Evolutionary conservation across 352 stramenopile species (phyloP).

Genomic region (Detonula confervacea): DNA sequence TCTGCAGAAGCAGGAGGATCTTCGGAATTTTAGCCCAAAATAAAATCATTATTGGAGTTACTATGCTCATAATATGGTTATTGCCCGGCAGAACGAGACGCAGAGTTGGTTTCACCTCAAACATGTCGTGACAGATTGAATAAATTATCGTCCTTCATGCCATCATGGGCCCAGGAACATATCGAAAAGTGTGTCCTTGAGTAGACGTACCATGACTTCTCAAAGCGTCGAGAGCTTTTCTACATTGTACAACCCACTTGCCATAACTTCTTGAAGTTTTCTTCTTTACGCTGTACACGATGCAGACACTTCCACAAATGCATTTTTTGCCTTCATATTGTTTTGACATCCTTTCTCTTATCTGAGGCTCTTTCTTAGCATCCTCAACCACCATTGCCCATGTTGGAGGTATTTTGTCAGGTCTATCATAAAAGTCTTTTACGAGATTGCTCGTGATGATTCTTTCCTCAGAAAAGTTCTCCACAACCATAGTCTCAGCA

Average conservation of each 20-base stretch:
- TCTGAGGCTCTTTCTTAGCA: constrained; percentile 20
- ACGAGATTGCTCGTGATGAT: constrained; percentile 42
- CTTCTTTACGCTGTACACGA: constrained; percentile 21
- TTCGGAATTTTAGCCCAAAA: no score
- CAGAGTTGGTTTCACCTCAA: no score
- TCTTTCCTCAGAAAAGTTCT: constrained; percentile 26
- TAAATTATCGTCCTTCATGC: no score
- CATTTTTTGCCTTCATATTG: neutral
- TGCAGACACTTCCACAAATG: constrained; percentile 7
- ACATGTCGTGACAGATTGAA: no score
- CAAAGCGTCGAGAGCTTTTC: neutral
- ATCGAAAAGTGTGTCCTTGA: neutral
- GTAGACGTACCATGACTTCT: neutral
- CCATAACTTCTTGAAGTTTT: neutral
- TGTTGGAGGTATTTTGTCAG: constrained; percentile 9
- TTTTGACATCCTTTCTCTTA: constrained; percentile 4
- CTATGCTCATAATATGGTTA: no score
- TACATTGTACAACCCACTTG: constrained; percentile 27
- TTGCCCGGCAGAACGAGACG: no score
- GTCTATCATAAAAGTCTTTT: constrained; percentile 40
- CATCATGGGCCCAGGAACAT: neutral
- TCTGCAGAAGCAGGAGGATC: no score
- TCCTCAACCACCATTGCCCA: constrained; percentile 6
- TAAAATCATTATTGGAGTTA: no score
- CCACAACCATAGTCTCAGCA: constrained; percentile 51